Conservation (phyloP, 1,284 basidiomycete genomes). For the Ustilago curta region DNA sequence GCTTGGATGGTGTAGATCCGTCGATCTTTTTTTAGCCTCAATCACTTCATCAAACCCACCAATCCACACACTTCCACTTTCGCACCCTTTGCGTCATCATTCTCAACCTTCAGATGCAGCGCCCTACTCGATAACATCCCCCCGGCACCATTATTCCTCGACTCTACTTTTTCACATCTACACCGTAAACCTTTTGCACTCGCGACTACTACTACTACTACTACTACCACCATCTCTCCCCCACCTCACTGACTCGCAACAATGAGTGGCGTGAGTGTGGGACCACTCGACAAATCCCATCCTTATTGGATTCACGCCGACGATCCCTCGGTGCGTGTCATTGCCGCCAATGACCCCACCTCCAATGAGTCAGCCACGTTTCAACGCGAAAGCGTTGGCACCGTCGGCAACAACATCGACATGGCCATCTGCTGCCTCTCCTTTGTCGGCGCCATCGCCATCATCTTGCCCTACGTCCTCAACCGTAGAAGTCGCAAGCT, state of each 20-base stretch:
- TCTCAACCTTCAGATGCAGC: background rate
- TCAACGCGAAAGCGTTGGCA: slow-evolving; percentile 44
- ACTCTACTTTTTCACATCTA: too few species aligned
- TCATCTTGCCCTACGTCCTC: slow-evolving; percentile 59
- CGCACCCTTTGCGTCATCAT: too few species aligned
- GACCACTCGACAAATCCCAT: slow-evolving; percentile 3
- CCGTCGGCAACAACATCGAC: slow-evolving; percentile 56
- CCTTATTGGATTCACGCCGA: slow-evolving; percentile 9
- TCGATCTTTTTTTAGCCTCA: too few species aligned
- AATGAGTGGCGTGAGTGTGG: slow-evolving; percentile 6
- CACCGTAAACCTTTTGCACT: too few species aligned
- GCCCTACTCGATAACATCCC: background rate
- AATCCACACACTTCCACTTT: background rate
- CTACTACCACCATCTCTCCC: background rate
- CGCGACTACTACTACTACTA: too few species aligned
- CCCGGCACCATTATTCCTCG: background rate
- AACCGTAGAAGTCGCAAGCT: slow-evolving; percentile 55
- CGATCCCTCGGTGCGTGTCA: slow-evolving; percentile 37
- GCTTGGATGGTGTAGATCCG: too few species aligned
- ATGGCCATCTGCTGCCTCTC: slow-evolving; percentile 59
- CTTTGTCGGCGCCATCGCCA: slow-evolving; percentile 51
- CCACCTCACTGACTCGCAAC: background rate
- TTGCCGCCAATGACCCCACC: slow-evolving; percentile 20
- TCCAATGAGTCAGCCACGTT: slow-evolving; percentile 27
- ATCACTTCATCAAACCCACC: background rate